phyloP scores from a whole-genome alignment of 2,329 filamentous ascomycete genomes.

The Triangularia setosa region DNA sequence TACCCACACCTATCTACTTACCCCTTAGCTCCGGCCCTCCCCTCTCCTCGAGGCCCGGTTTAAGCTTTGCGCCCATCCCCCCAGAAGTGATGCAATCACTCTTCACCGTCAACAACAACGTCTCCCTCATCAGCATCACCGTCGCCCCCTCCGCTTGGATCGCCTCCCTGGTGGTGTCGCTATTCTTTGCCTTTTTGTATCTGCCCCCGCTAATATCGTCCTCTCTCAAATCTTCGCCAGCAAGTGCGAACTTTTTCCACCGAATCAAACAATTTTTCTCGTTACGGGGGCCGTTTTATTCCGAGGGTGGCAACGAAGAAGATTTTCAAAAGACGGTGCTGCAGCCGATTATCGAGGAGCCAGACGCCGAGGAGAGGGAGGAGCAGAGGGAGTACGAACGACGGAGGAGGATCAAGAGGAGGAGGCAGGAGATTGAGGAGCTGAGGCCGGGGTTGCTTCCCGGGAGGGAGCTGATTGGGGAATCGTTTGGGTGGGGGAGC shows the following conservation, averaged over 20 bases:
- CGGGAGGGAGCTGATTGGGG: not conserved
- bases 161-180: constrained; percentile 45
- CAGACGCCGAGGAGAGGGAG: constrained; percentile 13
- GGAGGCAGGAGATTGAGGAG: not conserved
- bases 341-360: constrained; percentile 17
- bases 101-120: constrained; percentile 58
- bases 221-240: constrained; percentile 12
- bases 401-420: not conserved
- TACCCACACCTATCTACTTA: not conserved
- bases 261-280: not conserved
- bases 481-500: not conserved
- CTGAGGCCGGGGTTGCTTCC: not conserved
- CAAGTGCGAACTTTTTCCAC: not conserved
- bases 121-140: constrained; percentile 56
- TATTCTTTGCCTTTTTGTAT: constrained; percentile 51
- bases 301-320: constrained; percentile 17
- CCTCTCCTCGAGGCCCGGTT: not conserved
- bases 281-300: not conserved
- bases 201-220: constrained; percentile 32
- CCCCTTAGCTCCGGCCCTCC: not conserved
- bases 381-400: constrained; percentile 11
- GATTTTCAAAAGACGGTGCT: constrained; percentile 3
- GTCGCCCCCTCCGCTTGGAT: constrained; percentile 57
- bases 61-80: not conserved
- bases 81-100: constrained; percentile 49